Evolutionary conservation across 441 rosid species (phyloP), one percentile per base, ranked within the genome.

Genomic region (Viola pubescens): DNA sequence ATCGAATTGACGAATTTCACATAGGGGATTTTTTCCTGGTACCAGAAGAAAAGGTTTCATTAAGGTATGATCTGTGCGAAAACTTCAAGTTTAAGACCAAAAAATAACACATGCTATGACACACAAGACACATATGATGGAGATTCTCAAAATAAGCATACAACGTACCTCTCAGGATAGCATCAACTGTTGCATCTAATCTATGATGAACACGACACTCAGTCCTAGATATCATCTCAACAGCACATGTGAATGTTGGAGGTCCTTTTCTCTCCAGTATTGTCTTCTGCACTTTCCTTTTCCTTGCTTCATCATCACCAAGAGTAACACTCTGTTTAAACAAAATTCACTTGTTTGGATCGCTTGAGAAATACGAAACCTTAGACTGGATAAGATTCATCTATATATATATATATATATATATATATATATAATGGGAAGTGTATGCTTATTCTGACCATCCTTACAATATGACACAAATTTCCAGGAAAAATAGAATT

Each of bases 251-350:
- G 68, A 91, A 91, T 37, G 96, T 72, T 5, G 96, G 75, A 47
- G 98, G 89, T 52, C 95, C 95, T 79, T 89, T 89, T 68, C 98
- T 77, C 82, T 92, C 97, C 37, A 92, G 95, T 80, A 87, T 84
- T 19, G 96, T 89, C 82, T 89, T 89, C 79, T 89, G 97, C 59
- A 89, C 90, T 79, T 86, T 89, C 82, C 98, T 83, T 71, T 80
- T 84, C 82, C 75, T 82, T 66, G 98, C 95, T 74, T 84, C 94
- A 62, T 89, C 95, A 52, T 91, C 97, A 49, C 97, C 98, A 56
- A 92, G 90, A 52, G 95, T 90, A 70, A 92, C 98, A 73, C 97
- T 89, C 98, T 92, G 82, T 8, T 45, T 52, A 43, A 37, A 26
- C 34, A 52, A 48, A 40, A 43, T 62, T 62, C 34, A 26, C 34